Base-by-base conservation (phyloP, 805 yeast species). In the Saccharomycopsis capsularis region DNA sequence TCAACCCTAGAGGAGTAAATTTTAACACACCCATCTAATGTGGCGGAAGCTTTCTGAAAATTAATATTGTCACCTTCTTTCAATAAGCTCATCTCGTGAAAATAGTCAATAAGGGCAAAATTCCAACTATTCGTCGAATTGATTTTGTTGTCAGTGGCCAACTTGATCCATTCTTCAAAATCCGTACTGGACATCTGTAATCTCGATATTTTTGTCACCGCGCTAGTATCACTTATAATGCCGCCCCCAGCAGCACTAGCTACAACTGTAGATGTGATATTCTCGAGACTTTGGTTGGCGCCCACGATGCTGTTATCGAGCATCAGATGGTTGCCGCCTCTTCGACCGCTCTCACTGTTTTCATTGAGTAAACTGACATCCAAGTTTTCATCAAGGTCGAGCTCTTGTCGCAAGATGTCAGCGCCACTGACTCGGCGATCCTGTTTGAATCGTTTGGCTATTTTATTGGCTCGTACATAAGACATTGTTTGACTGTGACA, bases 11-110 rank as follows among this genome's bases (percentile, higher is more conserved):
- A 85, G 11, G 90, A 79, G 62, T 91, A 91, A 46, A 91, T 87
- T 67, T 89, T 89, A 30, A 90, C 91, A 69, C 97, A 90, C 0
- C 97, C 97, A 59, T 90, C 97, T 21, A 91, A 68, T 0, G 97
- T 87, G 2, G 95, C 88, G 0, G 93, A 80, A 0, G 97, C 98
- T 56, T 82, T 79, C 62, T 87, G 96, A 63, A 91, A 90, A 63
- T 89, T 88, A 58, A 90, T 85, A 37, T 79, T 74, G 48, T 83
- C 88, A 3, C 88, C 83, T 46, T 83, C 95, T 56, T 78, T 75
- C 41, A 86, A 70, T 25, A 87, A 75, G 24, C 85, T 76, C 65
- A 88, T 70, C 59, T 87, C 95, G 59, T 89, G 85, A 61, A 90
- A 90, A 64, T 89, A 90, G 63, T 90, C 97, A 59, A 90, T 90